Evolutionary conservation across 352 stramenopile genomes (phyloP), one percentile per base, ranked within the genome.

Genomic region (Sclerospora graminicola): DNA sequence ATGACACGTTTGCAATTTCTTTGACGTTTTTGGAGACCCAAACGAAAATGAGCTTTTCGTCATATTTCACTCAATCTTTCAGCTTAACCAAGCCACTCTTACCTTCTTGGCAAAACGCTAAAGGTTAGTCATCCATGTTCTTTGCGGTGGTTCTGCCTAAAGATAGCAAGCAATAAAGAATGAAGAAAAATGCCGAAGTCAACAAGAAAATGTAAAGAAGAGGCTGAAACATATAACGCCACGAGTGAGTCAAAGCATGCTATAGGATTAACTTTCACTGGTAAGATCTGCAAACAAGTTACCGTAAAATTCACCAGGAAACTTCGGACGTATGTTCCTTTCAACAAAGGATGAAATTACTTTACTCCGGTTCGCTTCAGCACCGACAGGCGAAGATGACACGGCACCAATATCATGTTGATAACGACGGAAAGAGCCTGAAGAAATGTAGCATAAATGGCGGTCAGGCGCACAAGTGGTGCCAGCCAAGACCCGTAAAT

Each of bases 221-320:
- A 33, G 15, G n/a, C n/a, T n/a, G n/a, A n/a, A n/a, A n/a, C n/a
- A n/a, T n/a, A n/a, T n/a, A 26, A 26, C 21, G 21, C 21, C 6
- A 26, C 21, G 21, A 26, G 6, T 6, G 3, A 7, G 4, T 26
- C 21, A 6, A 26, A 26, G 21, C 21, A 6, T 26, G 21, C 21
- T 16, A 16, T 8, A 15, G 28, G 13, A 19, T 48, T 59, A 59
- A 21, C 18, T 42, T 30, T 50, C 51, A 29, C 48, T 54, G 34
- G 61, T 61, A 26, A 84, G 51, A 47, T 84, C 72, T 14, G 65
- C 57, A 54, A 92, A 92, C 27, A 92, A 54, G 37, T 75, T 62
- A 24, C 81, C 74, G 50, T 93, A 93, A 50, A 93, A 93, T 50
- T 93, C 76, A 21, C 81, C 78, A 8, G 81, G 81, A 13, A 93